Percentiles rank a stretch among this genome's conserved stretches.
Conservation (phyloP, 2,329 filamentous ascomycete species). For the Colletotrichum scovillei region DNA sequence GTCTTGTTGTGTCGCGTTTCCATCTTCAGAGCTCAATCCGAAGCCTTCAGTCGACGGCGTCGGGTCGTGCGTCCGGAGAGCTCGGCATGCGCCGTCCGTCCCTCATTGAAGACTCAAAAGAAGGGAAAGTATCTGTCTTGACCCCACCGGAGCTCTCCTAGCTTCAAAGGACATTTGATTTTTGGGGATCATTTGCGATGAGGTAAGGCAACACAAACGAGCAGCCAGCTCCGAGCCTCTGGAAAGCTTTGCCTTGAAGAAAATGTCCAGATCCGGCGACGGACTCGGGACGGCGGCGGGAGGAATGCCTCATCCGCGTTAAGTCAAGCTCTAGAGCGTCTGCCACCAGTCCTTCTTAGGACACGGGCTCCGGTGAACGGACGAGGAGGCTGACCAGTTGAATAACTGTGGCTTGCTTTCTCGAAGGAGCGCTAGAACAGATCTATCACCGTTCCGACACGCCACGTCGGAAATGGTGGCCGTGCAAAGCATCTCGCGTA, state of each 20-base stretch:
- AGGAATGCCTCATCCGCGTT: slow-evolving; percentile 20
- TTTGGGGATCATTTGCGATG: neutral
- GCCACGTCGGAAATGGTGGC: neutral
- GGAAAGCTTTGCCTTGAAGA: neutral
- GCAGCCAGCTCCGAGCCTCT: neutral
- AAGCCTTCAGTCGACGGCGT: neutral
- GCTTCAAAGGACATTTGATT: neutral
- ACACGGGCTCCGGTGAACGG: slow-evolving; percentile 4
- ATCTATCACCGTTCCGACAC: neutral
- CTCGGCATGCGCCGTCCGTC: neutral
- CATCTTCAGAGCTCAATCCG: neutral
- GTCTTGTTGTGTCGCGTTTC: neutral
- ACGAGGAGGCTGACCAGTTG: slow-evolving; percentile 6
- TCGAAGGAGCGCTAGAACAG: neutral
- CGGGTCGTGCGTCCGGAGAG: neutral
- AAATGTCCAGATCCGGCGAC: neutral
- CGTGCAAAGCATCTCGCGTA: neutral
- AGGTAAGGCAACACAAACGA: neutral
- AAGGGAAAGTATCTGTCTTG: neutral
- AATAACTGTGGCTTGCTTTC: neutral
- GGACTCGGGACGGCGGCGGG: slow-evolving; percentile 9
- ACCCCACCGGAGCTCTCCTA: neutral
- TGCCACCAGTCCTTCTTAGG: slow-evolving; percentile 10
- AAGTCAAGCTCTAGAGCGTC: neutral
- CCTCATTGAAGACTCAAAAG: neutral